phyloP scores from a whole-genome alignment of 305 asterid genomes.

The Fraxinus baroniana region DNA sequence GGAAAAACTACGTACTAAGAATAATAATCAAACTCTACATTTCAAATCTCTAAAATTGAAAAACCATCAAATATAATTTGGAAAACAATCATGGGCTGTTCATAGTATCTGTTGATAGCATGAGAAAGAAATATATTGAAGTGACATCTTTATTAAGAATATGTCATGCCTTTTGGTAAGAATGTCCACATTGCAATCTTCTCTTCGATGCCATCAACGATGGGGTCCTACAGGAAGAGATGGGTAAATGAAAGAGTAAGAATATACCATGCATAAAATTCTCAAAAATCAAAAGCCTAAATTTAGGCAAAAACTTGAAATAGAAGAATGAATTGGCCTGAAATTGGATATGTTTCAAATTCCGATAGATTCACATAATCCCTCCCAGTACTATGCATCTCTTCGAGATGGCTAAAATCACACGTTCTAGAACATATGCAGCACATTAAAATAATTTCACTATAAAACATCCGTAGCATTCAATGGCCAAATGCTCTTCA shows the following conservation, averaged over 20 bases:
- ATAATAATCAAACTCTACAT: slow-evolving; percentile 5
- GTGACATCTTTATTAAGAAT: neutral
- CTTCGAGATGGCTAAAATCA: slow-evolving; percentile 1
- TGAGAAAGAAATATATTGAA: slow-evolving; percentile 7
- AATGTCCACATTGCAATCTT: slow-evolving; percentile 94
- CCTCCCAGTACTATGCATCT: neutral
- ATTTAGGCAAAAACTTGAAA: slow-evolving; percentile 15
- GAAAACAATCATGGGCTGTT: slow-evolving; percentile 7
- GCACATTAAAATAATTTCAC: slow-evolving; percentile 6
- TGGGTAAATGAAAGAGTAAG: slow-evolving; percentile 25
- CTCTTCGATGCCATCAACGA: slow-evolving; percentile 89
- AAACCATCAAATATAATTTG: neutral
- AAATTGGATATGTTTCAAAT: neutral
- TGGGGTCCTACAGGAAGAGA: slow-evolving; percentile 66
- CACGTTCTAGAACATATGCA: neutral
- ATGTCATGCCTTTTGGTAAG: slow-evolving; percentile 71
- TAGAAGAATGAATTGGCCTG: neutral
- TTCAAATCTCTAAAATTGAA: neutral
- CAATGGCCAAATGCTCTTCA: neutral
- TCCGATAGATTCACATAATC: neutral
- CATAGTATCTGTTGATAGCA: slow-evolving; percentile 12
- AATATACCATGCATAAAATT: neutral
- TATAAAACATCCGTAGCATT: neutral
- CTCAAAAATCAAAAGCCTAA: neutral
- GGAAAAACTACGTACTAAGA: neutral